Evolutionary conservation across 257 asterid species (phyloP), one percentile per base, ranked within the genome.

Genomic region (Osmanthus fragrans): DNA sequence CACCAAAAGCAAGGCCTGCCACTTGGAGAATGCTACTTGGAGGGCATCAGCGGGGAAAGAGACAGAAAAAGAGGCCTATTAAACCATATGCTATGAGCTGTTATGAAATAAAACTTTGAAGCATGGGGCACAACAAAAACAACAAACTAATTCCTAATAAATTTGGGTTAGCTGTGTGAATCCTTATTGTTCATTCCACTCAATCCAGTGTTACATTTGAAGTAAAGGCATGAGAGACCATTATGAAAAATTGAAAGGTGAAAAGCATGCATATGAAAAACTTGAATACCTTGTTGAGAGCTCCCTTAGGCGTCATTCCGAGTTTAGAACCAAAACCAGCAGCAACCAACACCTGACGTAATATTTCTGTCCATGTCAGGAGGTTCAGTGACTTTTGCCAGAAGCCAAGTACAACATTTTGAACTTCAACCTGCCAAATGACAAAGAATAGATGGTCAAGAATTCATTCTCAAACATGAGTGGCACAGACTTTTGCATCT

Each of bases 291-390:
- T 93, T 90, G 86, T 78, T 80, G 80, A 81, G 74, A 66, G 86
- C 77, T 77, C 84, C 85, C 80, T 83, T 83, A 47, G 80, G 81
- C 18, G 67, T 49, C 80, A 75, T 78, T 73, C 84, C 84, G 73
- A 69, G 81, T 82, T 89, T 91, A 66, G 96, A 91, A 80, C 99
- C 95, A 86, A 88, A 93, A 80, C 99, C 98, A 89, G 99, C 96
- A 6, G 96, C 91, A 84, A 86, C 85, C 69, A 91, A 84, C 47
- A 93, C 91, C 86, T 93, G 97, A 25, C 96, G 84, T 70, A 93
- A 75, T 88, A 96, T 90, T 85, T 96, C 99, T 70, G 91, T 83
- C 98, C 99, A 93, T 60, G 99, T 93, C 85, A 96, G 81, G 84
- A 89, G 92, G 85, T 92, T 96, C 83, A 96, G 80, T n/a, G 96